A percentile compares a stretch with the other conserved stretches of the same genome.
Evolutionary conservation across 768 basidiomycete species (phyloP).

Genomic region (Candolleomyces efflorescens): DNA sequence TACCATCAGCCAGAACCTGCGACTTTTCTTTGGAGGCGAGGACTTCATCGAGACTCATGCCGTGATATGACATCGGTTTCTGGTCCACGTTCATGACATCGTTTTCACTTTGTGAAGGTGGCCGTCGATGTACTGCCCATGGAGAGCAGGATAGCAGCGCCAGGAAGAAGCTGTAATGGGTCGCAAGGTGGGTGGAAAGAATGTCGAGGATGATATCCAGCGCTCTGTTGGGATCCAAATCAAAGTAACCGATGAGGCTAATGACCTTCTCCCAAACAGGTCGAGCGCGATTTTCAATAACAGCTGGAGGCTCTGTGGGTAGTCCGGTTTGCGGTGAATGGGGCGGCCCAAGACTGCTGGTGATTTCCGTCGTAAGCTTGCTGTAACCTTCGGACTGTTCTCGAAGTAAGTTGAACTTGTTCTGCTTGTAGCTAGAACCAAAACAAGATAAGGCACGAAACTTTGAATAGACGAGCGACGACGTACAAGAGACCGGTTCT

Average conservation of each 20-base stretch:
- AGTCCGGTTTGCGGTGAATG: constrained; percentile 65
- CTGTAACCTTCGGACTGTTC: constrained; percentile 98
- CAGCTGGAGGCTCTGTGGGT: constrained; percentile 53
- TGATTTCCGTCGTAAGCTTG: constrained; percentile 83
- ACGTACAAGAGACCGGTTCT: constrained; percentile 81
- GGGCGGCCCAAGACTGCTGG: constrained; percentile 68
- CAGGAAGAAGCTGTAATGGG: constrained; percentile 87
- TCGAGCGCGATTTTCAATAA: constrained; percentile 60
- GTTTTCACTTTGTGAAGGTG: constrained; percentile 24
- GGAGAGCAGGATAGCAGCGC: constrained; percentile 83
- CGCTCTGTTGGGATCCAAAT: constrained; percentile 91
- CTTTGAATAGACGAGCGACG: neutral
- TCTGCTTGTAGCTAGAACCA: constrained; percentile 83
- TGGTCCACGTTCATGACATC: constrained; percentile 34
- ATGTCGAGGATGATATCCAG: constrained; percentile 93
- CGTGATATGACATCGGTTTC: constrained; percentile 40
- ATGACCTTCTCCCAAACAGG: constrained; percentile 82
- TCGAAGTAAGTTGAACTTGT: constrained; percentile 95
- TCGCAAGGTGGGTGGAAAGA: constrained; percentile 73
- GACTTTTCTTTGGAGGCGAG: constrained; percentile 48
- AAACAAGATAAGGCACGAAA: constrained; percentile 1
- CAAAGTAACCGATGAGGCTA: constrained; percentile 92
- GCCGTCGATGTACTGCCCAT: constrained; percentile 61
- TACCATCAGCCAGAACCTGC: constrained; percentile 10
- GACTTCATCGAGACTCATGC: constrained; percentile 66